Evolutionary conservation across 2,329 filamentous ascomycete species (phyloP).

Genomic region (Colletotrichum incanum): DNA sequence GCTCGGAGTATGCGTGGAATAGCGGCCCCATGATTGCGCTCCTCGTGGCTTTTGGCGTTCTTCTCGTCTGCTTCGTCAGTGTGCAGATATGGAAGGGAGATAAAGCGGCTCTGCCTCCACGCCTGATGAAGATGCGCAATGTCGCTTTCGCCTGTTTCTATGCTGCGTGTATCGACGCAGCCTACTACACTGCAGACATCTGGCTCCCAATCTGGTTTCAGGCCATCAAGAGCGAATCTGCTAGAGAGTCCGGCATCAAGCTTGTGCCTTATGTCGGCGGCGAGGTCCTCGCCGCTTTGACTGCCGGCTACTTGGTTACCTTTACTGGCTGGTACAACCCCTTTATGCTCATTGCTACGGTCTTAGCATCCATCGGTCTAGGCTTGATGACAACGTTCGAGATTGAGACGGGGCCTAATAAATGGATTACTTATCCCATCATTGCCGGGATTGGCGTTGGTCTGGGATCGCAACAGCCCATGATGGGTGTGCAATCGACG

Average conservation of each 20-base stretch:
- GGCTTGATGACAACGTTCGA: constrained; percentile 34
- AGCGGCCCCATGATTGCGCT: constrained; percentile 53
- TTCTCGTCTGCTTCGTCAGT: constrained; percentile 49
- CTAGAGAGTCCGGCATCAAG: constrained; percentile 52
- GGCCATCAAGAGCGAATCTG: constrained; percentile 51
- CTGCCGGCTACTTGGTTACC: constrained; percentile 49
- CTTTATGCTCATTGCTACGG: constrained; percentile 51
- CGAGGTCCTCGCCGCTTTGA: constrained; percentile 48
- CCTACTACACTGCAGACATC: constrained; percentile 53
- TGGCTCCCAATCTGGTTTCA: constrained; percentile 55
- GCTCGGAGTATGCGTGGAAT: constrained; percentile 52
- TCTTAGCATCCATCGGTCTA: constrained; percentile 49
- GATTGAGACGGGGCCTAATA: constrained; percentile 6
- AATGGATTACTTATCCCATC: constrained; percentile 48
- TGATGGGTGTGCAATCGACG: constrained; percentile 48
- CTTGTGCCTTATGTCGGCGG: constrained; percentile 52
- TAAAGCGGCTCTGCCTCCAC: constrained; percentile 56
- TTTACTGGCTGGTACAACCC: constrained; percentile 55
- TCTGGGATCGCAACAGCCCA: constrained; percentile 48
- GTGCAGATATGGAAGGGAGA: constrained; percentile 54
- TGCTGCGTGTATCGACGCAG: constrained; percentile 34
- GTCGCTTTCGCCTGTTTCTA: constrained; percentile 46
- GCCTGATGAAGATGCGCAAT: constrained; percentile 51
- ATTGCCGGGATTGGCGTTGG: constrained; percentile 49
- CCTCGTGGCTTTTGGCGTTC: constrained; percentile 52